Evolutionary conservation across 2,329 filamentous ascomycete genomes (phyloP).

Genomic region (Alternaria incomplexa): DNA sequence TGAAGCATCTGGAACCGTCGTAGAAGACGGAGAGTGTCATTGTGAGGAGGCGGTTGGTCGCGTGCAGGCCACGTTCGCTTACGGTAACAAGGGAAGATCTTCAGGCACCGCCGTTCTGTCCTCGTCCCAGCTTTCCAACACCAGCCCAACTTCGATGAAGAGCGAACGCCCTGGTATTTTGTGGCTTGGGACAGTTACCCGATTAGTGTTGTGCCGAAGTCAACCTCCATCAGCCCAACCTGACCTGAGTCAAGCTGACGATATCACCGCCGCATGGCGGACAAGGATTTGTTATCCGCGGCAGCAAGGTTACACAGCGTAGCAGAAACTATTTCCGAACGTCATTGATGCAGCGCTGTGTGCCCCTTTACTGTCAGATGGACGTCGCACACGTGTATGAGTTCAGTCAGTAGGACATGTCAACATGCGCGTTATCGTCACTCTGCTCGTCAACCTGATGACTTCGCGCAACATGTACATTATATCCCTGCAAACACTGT

Average conservation of each 20-base stretch:
- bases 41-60: conserved; percentile 11
- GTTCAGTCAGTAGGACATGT: not conserved
- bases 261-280: not conserved
- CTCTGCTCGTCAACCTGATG: not conserved
- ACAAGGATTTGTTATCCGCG: conserved; percentile 2
- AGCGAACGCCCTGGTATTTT: not conserved
- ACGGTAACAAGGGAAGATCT: conserved; percentile 15
- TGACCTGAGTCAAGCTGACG: conserved; percentile 2
- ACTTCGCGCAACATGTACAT: not conserved
- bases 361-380: not conserved
- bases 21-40: conserved; percentile 9
- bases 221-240: conserved; percentile 2
- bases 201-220: not conserved
- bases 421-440: not conserved
- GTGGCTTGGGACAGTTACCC: not conserved
- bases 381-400: not conserved
- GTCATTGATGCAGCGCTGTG: not conserved
- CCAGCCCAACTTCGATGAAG: not conserved
- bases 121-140: not conserved
- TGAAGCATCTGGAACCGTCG: conserved; percentile 12
- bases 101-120: conserved; percentile 18
- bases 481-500: not conserved
- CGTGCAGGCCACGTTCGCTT: conserved; percentile 20
- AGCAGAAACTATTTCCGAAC: not conserved
- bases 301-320: conserved; percentile 6